Evolutionary conservation across 805 yeast species (phyloP), one percentile per base, ranked within the genome.

Genomic region (Metschnikowia cerradonensis): DNA sequence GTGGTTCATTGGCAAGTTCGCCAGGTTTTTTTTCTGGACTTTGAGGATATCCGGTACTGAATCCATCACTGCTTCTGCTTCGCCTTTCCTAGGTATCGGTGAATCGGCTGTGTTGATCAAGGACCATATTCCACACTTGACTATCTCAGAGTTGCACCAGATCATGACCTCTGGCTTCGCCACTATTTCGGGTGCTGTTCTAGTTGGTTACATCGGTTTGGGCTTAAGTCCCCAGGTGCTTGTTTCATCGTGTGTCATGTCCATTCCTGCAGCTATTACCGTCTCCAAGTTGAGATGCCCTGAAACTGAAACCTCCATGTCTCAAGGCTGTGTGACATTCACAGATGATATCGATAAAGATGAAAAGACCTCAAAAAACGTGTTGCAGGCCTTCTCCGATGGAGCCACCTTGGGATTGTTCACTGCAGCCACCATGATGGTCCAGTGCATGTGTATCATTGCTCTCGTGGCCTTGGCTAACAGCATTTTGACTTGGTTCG

Each of bases 171-270:
- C 84, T 30, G 86, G 86, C 6, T 82, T 82, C 61, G 78, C 85
- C 14, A 82, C 87, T 45, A 81, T 82, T 54, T 77, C 85, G 2
- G 87, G 87, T 22, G 78, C 84, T 3, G 85, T 81, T 26, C 71
- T 82, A 57, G 85, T 81, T 3, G 78, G 84, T 7, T 82, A 82
- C 62, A 79, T 82, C 52, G 82, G 84, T 3, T 70, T 82, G 63
- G 87, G 87, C 33, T 73, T 82, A 57, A 80, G 79, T 57, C 73
- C 86, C 2, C 83, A 80, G 57, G 85, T 84, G 5, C 71, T 82
- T 60, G 80, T 82, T 15, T 77, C 84, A n/a, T 78, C 84, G 30
- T 82, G 87, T 71, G 83, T 82, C 48, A 82, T 82, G 87, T 81
- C 86, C 2, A 81, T 82, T 61, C 87, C 87, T 5, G 83, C 83